Evolutionary conservation across 352 stramenopile genomes (phyloP), one percentile per base, ranked within the genome.

Genomic region (Phytophthora syringae): DNA sequence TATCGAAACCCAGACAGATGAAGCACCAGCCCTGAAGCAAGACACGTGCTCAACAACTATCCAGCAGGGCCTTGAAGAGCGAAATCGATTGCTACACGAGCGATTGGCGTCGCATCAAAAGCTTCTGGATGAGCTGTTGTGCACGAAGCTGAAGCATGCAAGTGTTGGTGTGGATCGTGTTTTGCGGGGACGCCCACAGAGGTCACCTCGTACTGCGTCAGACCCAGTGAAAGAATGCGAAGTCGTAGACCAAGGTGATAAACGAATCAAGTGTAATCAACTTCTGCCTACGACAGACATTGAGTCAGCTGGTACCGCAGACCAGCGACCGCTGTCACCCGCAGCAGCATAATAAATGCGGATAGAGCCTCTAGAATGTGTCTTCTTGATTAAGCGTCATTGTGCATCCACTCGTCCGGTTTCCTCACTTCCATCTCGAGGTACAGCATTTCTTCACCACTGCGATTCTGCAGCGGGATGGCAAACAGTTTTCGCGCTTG

Each of bases 361-460:
- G n/a, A n/a, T n/a, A n/a, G n/a, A n/a, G n/a, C n/a, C n/a, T n/a
- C n/a, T n/a, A n/a, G n/a, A n/a, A n/a, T n/a, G n/a, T n/a, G n/a
- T n/a, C n/a, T n/a, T n/a, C n/a, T n/a, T n/a, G n/a, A n/a, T 56
- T 72, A 51, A 12, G 27, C 18, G 54, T 27, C 47, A 21, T 45
- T 43, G 27, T 59, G 64, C 50, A 72, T 78, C 79, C 79, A 85
- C 42, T 64, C 69, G 16, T 82, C 74, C 32, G 82, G 70, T 20
- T 77, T 68, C 40, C 76, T 83, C 24, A 84, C 57, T 45, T 88
- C 74, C 18, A 88, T 67, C 53, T 88, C 71, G 34, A 84, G 59
- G 18, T 77, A 85, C 43, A 88, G 42, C 43, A 77, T 68, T 12
- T 82, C 74, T 32, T 74, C 67, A 1, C 64, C 74, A 9, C 52